Conservation (phyloP, 306 rosid species). For the Fagus sylvatica region DNA sequence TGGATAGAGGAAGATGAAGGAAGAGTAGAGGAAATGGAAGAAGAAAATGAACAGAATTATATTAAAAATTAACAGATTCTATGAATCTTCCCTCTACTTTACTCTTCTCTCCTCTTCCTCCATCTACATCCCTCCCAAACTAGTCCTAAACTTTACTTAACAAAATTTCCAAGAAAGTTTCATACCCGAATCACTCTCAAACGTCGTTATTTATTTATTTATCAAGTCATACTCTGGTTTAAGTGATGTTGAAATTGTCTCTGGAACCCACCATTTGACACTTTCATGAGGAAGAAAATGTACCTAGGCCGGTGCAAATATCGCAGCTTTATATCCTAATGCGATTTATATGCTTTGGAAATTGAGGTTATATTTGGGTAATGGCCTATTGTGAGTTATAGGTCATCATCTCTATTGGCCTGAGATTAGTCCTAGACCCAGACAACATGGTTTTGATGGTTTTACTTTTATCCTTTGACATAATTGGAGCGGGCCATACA, state of each 20-base stretch:
- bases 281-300: constrained; percentile 25
- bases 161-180: no score
- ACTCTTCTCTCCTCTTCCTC: no score
- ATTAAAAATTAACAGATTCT: no score
- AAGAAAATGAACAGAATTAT: no score
- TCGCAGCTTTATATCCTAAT: constrained; percentile 16
- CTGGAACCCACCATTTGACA: no score
- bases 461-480: constrained; percentile 2
- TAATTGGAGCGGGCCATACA: constrained; percentile 28
- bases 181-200: no score
- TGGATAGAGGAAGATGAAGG: no score
- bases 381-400: constrained; percentile 35
- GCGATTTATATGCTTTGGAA: constrained; percentile 14
- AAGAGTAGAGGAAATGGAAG: no score
- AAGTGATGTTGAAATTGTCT: neutral
- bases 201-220: no score
- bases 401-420: constrained; percentile 36
- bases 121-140: no score
- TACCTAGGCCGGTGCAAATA: constrained; percentile 43
- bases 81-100: no score
- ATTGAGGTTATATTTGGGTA: constrained; percentile 27
- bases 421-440: constrained; percentile 23
- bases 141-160: no score
- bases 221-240: neutral
- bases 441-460: constrained; percentile 4